These are phyloP conservation scores for Colletotrichum siamense DNA, from an alignment of 2,329 filamentous ascomycete species.

Conservation along the genomic window DNA sequence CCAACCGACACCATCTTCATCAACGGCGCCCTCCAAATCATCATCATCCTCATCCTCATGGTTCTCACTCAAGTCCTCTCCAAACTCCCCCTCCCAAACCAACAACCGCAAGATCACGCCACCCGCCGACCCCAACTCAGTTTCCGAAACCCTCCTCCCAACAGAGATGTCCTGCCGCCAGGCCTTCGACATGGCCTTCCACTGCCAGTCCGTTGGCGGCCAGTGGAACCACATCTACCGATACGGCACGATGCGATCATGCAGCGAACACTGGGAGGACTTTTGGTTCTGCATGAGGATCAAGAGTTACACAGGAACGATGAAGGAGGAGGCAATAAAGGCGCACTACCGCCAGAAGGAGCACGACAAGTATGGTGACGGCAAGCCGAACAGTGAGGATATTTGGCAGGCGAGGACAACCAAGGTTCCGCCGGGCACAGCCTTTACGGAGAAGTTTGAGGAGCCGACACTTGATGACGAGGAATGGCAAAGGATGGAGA, in stretches of 20 bases:
- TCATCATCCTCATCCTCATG: conserved; percentile 34
- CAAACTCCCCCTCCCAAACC: conserved; percentile 19
- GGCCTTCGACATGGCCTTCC: conserved; percentile 92
- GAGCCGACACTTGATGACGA: conserved; percentile 44
- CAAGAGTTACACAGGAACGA: conserved; percentile 63
- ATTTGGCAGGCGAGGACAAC: conserved; percentile 80
- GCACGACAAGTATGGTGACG: conserved; percentile 66
- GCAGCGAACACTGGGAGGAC: conserved; percentile 86
- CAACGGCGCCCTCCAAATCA: conserved; percentile 24
- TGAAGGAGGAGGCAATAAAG: conserved; percentile 66
- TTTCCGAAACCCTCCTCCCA: conserved; percentile 76
- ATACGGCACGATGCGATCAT: conserved; percentile 77
- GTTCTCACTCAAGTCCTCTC: conserved; percentile 37
- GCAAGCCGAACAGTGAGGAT: conserved; percentile 80
- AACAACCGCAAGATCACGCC: conserved; percentile 21
- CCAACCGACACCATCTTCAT: conserved; percentile 23
- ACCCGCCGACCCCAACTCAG: conserved; percentile 41
- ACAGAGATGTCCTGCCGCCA: conserved; percentile 86
- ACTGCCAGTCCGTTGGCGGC: conserved; percentile 89
- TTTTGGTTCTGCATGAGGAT: conserved; percentile 98
- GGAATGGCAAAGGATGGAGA: conserved; percentile 44
- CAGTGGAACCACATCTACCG: conserved; percentile 94
- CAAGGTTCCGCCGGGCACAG: conserved; percentile 56
- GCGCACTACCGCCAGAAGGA: conserved; percentile 73
- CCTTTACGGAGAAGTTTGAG: conserved; percentile 49